Evolutionary conservation across 495 filamentous ascomycete genomes (phyloP).

Genomic region (Podospora bellae-mahoneyi): DNA sequence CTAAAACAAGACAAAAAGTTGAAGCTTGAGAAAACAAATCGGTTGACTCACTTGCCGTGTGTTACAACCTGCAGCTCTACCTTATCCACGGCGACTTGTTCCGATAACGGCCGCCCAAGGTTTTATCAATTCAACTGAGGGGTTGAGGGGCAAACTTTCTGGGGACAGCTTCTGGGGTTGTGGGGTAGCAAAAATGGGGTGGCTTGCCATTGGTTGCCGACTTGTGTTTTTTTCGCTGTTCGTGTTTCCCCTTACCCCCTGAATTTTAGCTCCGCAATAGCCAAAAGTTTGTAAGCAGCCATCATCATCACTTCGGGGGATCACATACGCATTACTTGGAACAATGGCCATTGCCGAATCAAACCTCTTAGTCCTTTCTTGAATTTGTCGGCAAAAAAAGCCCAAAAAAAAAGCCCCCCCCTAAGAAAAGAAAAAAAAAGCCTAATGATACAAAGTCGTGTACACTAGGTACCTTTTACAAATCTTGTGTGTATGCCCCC

Average conservation of each 20-base stretch:
- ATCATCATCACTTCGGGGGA: neutral
- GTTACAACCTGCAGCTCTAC: neutral
- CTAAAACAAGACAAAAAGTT: neutral
- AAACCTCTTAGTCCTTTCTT: neutral
- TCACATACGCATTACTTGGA: neutral
- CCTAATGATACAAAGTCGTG: neutral
- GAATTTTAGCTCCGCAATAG: neutral
- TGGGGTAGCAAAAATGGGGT: constrained; percentile 10
- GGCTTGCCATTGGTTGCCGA: neutral
- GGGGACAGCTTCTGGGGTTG: neutral
- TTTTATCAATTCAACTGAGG: constrained; percentile 4
- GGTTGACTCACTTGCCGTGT: constrained; percentile 13
- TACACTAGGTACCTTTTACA: neutral
- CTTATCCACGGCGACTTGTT: constrained; percentile 1
- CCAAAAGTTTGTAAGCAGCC: neutral
- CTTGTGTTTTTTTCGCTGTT: neutral
- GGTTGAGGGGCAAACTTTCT: constrained; percentile 12
- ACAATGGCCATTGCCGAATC: neutral
- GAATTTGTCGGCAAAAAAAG: neutral
- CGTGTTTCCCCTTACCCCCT: neutral
- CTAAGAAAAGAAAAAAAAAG: neutral
- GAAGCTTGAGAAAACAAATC: neutral
- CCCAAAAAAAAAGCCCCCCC: neutral
- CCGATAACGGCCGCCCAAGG: constrained; percentile 21
- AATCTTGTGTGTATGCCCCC: neutral